A percentile compares a stretch with the other conserved stretches of the same genome.
These are phyloP conservation scores for Metschnikowia santaceciliae DNA, from an alignment of 805 yeast genomes.

Conservation along the genomic window DNA sequence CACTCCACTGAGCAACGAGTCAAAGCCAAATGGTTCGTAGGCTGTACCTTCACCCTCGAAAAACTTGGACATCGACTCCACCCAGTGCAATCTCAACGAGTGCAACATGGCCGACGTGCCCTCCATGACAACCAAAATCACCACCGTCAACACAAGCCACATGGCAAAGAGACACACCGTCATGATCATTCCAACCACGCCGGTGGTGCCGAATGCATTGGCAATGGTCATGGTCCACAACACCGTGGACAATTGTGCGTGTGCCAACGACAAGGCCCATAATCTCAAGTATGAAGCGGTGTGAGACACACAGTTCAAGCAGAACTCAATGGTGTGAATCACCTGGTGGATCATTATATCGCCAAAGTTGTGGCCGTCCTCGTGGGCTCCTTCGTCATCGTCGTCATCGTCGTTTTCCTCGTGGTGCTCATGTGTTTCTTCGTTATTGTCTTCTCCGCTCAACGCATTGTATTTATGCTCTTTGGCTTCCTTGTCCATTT, in stretches of 20 bases:
- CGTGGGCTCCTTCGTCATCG: constrained; percentile 51
- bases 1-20: constrained; percentile 15
- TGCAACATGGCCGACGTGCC: constrained; percentile 99
- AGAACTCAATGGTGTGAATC: constrained; percentile 95
- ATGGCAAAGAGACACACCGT: constrained; percentile 81
- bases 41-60: constrained; percentile 95
- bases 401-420: constrained; percentile 37
- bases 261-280: constrained; percentile 97
- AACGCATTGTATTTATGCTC: constrained; percentile 48
- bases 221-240: constrained; percentile 94
- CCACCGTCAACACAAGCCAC: constrained; percentile 92
- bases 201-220: constrained; percentile 66
- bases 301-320: constrained; percentile 96
- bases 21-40: constrained; percentile 82
- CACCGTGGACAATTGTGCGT: constrained; percentile 92
- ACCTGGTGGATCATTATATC: constrained; percentile 96
- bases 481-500: constrained; percentile 50
- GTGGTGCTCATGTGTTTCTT: constrained; percentile 21
- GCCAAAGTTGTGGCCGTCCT: constrained; percentile 70
- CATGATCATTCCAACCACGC: constrained; percentile 63
- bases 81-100: constrained; percentile 98
- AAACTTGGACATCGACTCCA: constrained; percentile 97
- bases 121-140: constrained; percentile 92
- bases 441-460: constrained; percentile 24
- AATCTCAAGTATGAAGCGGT: constrained; percentile 94